Evolutionary conservation across 345 rosid species (phyloP), one percentile per base, ranked within the genome.

Genomic region (Sisymbrium irio): DNA sequence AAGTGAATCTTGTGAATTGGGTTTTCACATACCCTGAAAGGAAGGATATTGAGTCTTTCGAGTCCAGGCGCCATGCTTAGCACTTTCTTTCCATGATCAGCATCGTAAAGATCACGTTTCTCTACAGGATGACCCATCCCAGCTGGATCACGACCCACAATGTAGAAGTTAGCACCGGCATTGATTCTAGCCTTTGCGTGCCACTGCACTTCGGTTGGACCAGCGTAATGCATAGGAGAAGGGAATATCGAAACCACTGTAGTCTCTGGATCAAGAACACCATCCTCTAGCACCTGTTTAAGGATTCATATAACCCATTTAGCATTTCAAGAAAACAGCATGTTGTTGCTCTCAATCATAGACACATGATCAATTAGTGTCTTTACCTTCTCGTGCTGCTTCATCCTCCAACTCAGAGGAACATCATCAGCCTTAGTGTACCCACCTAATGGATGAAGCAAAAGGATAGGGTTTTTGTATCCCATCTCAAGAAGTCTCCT

Each of bases 191-290:
- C 97, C 79, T 95, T 95, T 32, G 99, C 99, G 30, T 95, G 99
- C 99, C 99, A 95, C 77, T 95, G 99, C 74, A 95, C 99, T 86
- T 95, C 99, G 0, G 99, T 95, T 17, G 99, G 99, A 69, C 99
- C 99, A 35, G 97, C 97, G 69, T 95, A 95, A 77, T 88, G 99
- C 99, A 95, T 95, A 9, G 99, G 99, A 51, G 99, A 95, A 3
- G 99, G 99, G 81, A 95, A 95, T 68, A 95, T 92, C 13, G 99
- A 95, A 65, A 95, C 97, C 18, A 95, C 91, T 4, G 99, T 95
- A 3, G 97, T 95, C 78, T 92, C 97, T 35, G 99, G 99, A 86
- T 95, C 99, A 77, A 95, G 99, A 71, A 95, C 92, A 30, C 99
- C 99, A 13, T 90, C 99, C 80, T 92, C 97, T 70, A 95, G 81